Base-by-base conservation (phyloP, 495 filamentous ascomycete genomes). In the Penicillium atrosanguineum region DNA sequence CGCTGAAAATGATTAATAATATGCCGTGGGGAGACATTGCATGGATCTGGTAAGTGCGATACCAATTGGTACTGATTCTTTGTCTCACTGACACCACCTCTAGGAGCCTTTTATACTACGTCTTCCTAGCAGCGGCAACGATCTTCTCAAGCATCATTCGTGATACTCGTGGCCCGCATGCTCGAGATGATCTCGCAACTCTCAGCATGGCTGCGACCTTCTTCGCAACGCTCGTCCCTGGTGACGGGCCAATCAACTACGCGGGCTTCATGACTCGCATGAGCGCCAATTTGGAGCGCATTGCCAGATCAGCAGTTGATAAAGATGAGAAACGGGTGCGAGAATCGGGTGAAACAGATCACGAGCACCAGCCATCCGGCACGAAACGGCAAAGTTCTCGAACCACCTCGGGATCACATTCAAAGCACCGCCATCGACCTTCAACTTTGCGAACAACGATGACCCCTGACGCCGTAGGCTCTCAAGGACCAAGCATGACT, bases 121-220 rank as follows among this genome's bases (percentile, higher is more conserved):
- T 95, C 15, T 92, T 98, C 31, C 89, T 91, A 0, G 87, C 95
- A 11, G 83, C 95, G 18, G 88, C 96, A 28, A 96, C 90, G 14
- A 76, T 98, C n/a, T 98, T 98, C 67, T 89, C 89, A 38, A 91
- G 90, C 61, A 91, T 97, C 51, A 70, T 98, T 7, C 91, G 95
- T 56, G 93, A 97, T 55, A 90, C 88, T 5, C 82, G 89, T 52
- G 85, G 93, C 64, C 77, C 84, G 6, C 81, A 87, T 16, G 87
- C 88, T n/a, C 82, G 86, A 45, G 87, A 90, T 21, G 94, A 98
- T 67, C 79, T 95, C 5, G 81, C 85, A 52, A 77, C 94, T 14
- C 89, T 98, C 81, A 91, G 85, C 57, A 80, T 90, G 44, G 93
- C 95, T 9, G 88, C 95, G 23, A 89, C 81, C 34, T 97, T 97